Conservation (phyloP, 345 rosid genomes). For the Mangifera indica region DNA sequence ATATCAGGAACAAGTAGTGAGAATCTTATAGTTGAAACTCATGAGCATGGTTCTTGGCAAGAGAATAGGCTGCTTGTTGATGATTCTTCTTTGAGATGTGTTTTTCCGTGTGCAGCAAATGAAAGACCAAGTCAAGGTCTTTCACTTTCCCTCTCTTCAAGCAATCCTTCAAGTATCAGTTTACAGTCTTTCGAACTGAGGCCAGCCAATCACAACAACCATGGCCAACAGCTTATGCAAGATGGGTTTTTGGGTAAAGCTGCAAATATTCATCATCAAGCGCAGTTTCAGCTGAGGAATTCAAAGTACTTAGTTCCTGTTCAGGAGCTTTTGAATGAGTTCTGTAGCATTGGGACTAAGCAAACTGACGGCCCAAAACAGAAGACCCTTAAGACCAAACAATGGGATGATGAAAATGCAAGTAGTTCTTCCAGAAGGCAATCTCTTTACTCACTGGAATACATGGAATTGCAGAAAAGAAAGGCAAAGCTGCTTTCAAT, state of each 20-base stretch:
- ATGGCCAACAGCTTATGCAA: slow-evolving; percentile 37
- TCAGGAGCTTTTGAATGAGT: slow-evolving; percentile 85
- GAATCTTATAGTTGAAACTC: slow-evolving; percentile 50
- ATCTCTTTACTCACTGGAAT: slow-evolving; percentile 72
- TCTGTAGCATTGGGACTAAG: slow-evolving; percentile 75
- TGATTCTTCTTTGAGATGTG: slow-evolving; percentile 64
- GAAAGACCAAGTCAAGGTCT: slow-evolving; percentile 97
- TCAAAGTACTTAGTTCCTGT: slow-evolving; percentile 72
- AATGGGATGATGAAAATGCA: slow-evolving; percentile 54
- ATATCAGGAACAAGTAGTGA: slow-evolving; percentile 41
- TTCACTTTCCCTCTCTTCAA: slow-evolving; percentile 88
- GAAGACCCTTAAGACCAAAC: slow-evolving; percentile 45
- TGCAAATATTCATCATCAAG: slow-evolving; percentile 35
- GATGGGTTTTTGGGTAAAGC: slow-evolving; percentile 36
- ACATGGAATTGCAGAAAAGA: slow-evolving; percentile 86
- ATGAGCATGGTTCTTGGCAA: slow-evolving; percentile 41
- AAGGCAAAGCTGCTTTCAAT: slow-evolving; percentile 82
- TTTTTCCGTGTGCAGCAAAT: slow-evolving; percentile 74
- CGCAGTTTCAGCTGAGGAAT: slow-evolving; percentile 59
- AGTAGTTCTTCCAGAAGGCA: slow-evolving; percentile 60
- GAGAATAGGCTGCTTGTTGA: slow-evolving; percentile 51
- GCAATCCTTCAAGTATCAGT: slow-evolving; percentile 74
- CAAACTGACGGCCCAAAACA: slow-evolving; percentile 46
- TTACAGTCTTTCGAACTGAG: slow-evolving; percentile 82
- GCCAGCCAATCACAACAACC: slow-evolving; percentile 37